phyloP scores from a whole-genome alignment of 2,329 filamentous ascomycete genomes.

The Coniochaeta prunicola region DNA sequence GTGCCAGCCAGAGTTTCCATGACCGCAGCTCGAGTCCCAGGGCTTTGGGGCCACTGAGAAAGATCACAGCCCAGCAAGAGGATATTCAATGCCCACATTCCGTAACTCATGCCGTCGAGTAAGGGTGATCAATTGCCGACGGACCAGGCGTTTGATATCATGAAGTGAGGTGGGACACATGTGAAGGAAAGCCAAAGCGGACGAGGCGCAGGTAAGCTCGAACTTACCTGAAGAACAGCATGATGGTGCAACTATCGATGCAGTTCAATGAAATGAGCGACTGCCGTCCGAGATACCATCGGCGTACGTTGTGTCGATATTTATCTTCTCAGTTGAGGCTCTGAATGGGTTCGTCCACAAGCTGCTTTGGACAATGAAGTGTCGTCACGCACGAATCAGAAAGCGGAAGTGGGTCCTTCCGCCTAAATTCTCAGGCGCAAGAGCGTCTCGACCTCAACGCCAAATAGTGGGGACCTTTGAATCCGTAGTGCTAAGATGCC shows the following conservation, averaged over 20 bases:
- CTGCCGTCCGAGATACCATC: not conserved
- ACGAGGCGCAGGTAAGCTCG: not conserved
- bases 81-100: too few relatives aligned
- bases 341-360: not conserved
- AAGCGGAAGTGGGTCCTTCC: not conserved
- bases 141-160: too few relatives aligned
- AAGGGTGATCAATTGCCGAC: too few relatives aligned
- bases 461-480: not conserved
- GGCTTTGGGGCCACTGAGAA: too few relatives aligned
- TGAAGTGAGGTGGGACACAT: not conserved
- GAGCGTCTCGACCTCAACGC: not conserved
- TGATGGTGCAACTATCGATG: not conserved
- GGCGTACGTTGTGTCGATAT: not conserved
- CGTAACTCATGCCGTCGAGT: too few relatives aligned
- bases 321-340: not conserved
- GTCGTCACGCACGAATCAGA: constrained; percentile 1
- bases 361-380: not conserved
- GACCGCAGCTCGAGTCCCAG: too few relatives aligned
- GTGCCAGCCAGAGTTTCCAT: too few relatives aligned
- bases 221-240: constrained; percentile 5
- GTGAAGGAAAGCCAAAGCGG: not conserved
- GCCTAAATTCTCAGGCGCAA: not conserved
- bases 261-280: not conserved
- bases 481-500: not conserved
- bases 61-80: too few relatives aligned